Conservation (phyloP, 164 flowering plant species). For the Vitis cinerea region DNA sequence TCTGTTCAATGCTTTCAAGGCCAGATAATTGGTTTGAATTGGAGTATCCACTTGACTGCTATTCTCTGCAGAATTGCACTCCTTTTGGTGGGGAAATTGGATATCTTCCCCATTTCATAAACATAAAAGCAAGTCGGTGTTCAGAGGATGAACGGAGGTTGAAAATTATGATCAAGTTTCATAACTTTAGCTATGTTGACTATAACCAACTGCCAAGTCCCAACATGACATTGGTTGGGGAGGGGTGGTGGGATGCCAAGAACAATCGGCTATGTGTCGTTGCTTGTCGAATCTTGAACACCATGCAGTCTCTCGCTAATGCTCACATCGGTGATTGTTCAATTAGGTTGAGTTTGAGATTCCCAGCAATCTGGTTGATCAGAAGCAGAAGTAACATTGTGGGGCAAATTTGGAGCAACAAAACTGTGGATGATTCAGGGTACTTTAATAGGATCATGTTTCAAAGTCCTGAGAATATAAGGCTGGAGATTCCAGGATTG, state of each 20-base stretch:
- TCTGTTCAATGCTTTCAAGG: constrained; percentile 16
- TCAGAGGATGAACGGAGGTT: constrained; percentile 17
- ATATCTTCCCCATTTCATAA: constrained; percentile 35
- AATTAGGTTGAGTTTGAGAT: constrained; percentile 37
- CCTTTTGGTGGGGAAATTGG: constrained; percentile 22
- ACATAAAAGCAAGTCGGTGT: constrained; percentile 24
- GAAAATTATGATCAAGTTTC: constrained; percentile 24
- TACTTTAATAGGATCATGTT: constrained; percentile 35
- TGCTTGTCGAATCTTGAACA: constrained; percentile 40
- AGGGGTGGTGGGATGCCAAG: constrained; percentile 46
- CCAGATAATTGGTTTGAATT: constrained; percentile 18
- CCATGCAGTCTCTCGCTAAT: constrained; percentile 16
- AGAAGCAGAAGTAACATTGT: constrained; percentile 23
- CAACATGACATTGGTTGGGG: constrained; percentile 32
- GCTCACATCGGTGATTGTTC: constrained; percentile 46
- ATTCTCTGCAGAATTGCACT: constrained; percentile 29
- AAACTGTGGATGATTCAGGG: constrained; percentile 25
- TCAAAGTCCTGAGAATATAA: constrained; percentile 3
- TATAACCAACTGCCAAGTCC: constrained; percentile 22
- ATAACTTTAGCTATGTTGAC: constrained; percentile 3
- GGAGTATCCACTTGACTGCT: constrained; percentile 31
- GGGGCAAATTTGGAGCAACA: constrained; percentile 49
- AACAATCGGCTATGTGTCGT: constrained; percentile 24
- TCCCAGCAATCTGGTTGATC: constrained; percentile 33
- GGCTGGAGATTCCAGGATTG: constrained; percentile 14